A percentile compares a stretch with the other conserved stretches of the same genome.
phyloP scores from a whole-genome alignment of 345 rosid species.

The Populus davidiana region DNA sequence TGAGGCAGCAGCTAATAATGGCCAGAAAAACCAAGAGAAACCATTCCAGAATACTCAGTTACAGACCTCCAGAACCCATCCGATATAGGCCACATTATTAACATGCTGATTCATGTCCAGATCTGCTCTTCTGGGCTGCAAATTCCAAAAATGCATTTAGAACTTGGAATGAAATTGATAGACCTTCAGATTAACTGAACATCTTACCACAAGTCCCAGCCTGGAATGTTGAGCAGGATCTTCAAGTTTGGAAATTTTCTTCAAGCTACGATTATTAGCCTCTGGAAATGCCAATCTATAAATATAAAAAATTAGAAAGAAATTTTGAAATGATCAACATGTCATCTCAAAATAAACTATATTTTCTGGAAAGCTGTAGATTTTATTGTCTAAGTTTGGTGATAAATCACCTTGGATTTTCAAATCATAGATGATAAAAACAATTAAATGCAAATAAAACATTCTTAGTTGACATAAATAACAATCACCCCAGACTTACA shows the following conservation, averaged over 20 bases:
- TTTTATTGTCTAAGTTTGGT: background rate
- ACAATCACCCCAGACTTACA: no score
- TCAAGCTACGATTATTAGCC: conserved; percentile 60
- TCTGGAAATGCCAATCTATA: conserved; percentile 83
- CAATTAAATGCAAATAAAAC: background rate
- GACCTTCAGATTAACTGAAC: conserved; percentile 3
- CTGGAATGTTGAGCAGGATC: conserved; percentile 67
- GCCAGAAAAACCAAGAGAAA: background rate
- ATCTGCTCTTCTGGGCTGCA: conserved; percentile 88
- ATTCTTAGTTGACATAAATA: no score
- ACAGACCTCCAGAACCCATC: conserved; percentile 93
- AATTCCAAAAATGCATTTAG: conserved; percentile 8
- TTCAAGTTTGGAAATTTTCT: conserved; percentile 72
- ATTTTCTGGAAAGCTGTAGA: background rate
- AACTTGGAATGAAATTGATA: background rate
- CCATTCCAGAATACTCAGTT: background rate
- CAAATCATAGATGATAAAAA: background rate
- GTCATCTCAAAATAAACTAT: background rate
- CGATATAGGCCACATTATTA: conserved; percentile 81
- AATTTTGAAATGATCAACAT: no score
- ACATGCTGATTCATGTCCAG: conserved; percentile 98
- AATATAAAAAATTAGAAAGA: background rate
- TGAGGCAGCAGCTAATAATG: background rate
- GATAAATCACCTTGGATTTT: background rate
- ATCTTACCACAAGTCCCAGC: conserved; percentile 67